A percentile compares a stretch with the other conserved stretches of the same genome.
phyloP scores from a whole-genome alignment of 306 rosid species.

The Mucuna pruriens region DNA sequence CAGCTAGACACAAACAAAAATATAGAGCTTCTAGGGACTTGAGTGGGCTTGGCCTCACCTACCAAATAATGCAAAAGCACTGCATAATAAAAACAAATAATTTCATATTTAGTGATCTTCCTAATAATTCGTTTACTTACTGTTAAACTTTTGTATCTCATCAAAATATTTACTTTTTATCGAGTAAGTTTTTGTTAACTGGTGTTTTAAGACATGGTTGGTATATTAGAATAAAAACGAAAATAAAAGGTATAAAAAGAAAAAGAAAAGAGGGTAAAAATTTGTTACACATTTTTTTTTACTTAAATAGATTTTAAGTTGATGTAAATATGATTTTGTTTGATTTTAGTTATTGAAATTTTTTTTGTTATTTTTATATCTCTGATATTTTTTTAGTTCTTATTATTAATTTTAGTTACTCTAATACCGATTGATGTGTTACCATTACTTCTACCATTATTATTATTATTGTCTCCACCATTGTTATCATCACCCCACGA shows the following conservation, averaged over 20 bases:
- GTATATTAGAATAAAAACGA: background rate
- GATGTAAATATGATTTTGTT: no score
- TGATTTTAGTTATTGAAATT: no score
- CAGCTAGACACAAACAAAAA: slow-evolving; percentile 6
- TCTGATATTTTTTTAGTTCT: no score
- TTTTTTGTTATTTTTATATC: no score
- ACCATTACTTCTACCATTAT: no score
- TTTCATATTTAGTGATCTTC: background rate
- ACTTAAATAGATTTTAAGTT: no score
- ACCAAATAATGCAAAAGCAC: slow-evolving; percentile 7
- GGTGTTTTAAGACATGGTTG: background rate
- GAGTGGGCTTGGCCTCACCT: background rate
- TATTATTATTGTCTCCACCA: no score
- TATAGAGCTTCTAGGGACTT: background rate
- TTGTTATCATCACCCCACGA: no score
- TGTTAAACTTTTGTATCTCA: background rate
- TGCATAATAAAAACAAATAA: background rate
- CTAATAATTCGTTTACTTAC: background rate
- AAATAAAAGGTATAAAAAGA: background rate
- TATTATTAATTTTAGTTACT: no score
- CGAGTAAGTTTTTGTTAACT: background rate
- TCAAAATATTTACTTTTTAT: background rate
- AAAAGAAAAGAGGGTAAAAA: background rate
- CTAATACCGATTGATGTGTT: no score
- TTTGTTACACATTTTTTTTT: background rate